Evolutionary conservation across 305 asterid genomes (phyloP).

Genomic region (Plantago lanceolata): DNA sequence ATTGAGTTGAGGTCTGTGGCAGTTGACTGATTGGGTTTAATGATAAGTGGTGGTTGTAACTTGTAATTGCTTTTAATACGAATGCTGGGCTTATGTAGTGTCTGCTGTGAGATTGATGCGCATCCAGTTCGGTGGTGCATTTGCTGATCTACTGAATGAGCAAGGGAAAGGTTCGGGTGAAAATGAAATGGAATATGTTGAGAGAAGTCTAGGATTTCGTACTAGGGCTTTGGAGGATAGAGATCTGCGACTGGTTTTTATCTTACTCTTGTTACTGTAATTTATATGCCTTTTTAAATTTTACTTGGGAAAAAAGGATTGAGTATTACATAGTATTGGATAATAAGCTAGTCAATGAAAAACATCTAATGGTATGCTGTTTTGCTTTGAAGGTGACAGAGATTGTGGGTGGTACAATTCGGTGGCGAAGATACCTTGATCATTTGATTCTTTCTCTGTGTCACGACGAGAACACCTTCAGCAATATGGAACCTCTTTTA

Average conservation of each 20-base stretch:
- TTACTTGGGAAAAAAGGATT: not conserved
- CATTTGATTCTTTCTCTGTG: conserved; percentile 83
- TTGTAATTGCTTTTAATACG: too few species aligned
- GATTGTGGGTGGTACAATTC: conserved; percentile 88
- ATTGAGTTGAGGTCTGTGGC: not conserved
- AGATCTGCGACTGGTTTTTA: conserved; percentile 74
- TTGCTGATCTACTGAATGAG: conserved; percentile 89
- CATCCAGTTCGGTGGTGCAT: conserved; percentile 83
- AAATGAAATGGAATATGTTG: conserved; percentile 90
- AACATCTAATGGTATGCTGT: not conserved
- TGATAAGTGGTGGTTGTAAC: not conserved
- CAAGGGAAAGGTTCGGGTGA: conserved; percentile 89
- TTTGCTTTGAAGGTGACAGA: conserved; percentile 63
- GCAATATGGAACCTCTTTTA: conserved; percentile 86
- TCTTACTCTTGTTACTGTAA: conserved; percentile 20
- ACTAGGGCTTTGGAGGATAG: conserved; percentile 79
- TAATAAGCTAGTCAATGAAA: not conserved
- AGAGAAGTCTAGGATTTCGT: conserved; percentile 85
- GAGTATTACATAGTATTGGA: conserved; percentile 13
- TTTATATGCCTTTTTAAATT: too few species aligned
- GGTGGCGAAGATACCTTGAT: conserved; percentile 96
- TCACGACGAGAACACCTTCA: conserved; percentile 55
- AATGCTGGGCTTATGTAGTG: conserved; percentile 35
- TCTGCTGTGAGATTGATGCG: conserved; percentile 95
- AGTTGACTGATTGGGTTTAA: not conserved